Evolutionary conservation across 345 rosid genomes (phyloP), one percentile per base, ranked within the genome.

Genomic region (Brassica nigra): DNA sequence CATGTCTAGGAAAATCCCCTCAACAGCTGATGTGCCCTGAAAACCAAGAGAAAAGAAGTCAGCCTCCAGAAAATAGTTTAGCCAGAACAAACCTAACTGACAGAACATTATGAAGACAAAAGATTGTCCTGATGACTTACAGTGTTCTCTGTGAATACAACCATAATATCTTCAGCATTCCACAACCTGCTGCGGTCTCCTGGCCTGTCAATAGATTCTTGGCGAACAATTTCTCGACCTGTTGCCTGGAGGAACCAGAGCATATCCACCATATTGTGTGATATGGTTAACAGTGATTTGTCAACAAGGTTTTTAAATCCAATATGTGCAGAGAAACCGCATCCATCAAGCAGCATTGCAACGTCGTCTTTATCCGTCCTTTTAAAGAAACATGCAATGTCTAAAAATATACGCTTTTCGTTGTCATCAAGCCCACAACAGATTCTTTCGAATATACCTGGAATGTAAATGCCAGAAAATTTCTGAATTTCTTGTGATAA

Each of bases 381-480:
- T 18, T 0, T 18, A 18, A 18, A 18, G 18, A 18, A 18, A 18
- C 18, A 18, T 18, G 18, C 18, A 18, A 18, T 18, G 18, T 18
- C 18, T 18, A 18, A 18, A 18, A 18, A 18, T 18, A 18, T 18
- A 18, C 18, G 0, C 18, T 9, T 85, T 62, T 77, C 84, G 7
- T 81, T 69, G 9, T 62, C 80, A 42, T 80, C 73, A 8, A 85
- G 81, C 47, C 73, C 87, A 77, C 61, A 71, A 71, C 74, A 85
- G 12, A 47, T 75, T 9, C 80, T 77, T 68, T 62, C 73, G 28
- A 71, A 67, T 20, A 77, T 58, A 15, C 62, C 49, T 58, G 49
- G 75, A 66, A 83, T 78, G 67, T 78, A 58, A 0, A 57, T 37
- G 1, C 71, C 70, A 75, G 10, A 42, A 5, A 5, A 0, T 29